Evolutionary conservation across 441 rosid genomes (phyloP).

Genomic region (Cnidoscolus chayamansa): DNA sequence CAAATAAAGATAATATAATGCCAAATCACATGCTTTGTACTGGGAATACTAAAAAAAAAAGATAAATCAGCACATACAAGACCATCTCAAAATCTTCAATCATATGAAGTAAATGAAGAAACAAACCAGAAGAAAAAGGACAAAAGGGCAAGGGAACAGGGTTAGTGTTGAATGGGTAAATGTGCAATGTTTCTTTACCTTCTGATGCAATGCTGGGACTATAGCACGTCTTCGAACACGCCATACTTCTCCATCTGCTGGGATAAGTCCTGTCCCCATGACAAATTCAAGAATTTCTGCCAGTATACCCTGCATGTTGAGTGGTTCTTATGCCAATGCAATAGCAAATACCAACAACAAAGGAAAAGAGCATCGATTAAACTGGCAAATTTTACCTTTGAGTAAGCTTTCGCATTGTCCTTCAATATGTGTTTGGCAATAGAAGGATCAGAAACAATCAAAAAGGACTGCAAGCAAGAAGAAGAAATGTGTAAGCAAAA

Average conservation of each 20-base stretch:
- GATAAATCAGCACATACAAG: neutral
- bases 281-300: conserved; percentile 97
- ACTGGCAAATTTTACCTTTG: conserved; percentile 52
- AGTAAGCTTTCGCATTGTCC: conserved; percentile 84
- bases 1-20: neutral
- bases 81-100: neutral
- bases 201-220: conserved; percentile 93
- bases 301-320: conserved; percentile 66
- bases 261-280: conserved; percentile 97
- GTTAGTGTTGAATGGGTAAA: neutral
- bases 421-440: conserved; percentile 84
- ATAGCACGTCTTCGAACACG: conserved; percentile 87
- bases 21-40: neutral
- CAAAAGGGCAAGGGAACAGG: too few relatives aligned
- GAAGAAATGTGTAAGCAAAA: conserved; percentile 11
- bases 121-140: too few relatives aligned
- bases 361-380: neutral
- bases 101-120: too few relatives aligned
- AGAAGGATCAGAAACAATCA: conserved; percentile 93
- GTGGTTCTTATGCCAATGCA: conserved; percentile 10
- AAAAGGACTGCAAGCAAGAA: conserved; percentile 59
- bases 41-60: neutral
- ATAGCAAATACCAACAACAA: neutral
- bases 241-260: conserved; percentile 98
- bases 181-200: conserved; percentile 56